Evolutionary conservation across 139 green algal genomes (phyloP), one percentile per base, ranked within the genome.

Genomic region (Micractinium sp.): DNA sequence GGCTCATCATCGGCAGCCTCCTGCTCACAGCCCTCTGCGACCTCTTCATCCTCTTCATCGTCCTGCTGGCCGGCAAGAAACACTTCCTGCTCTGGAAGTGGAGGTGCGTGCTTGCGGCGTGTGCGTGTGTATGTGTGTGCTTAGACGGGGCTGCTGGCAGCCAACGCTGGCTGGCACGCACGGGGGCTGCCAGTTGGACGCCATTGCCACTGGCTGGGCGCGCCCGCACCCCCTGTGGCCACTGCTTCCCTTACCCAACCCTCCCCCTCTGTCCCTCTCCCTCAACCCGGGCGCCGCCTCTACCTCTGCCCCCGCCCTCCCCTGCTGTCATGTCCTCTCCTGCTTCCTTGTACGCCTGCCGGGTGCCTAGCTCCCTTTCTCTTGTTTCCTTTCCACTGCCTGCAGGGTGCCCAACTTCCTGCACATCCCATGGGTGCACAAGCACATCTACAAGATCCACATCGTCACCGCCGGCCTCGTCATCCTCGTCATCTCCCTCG

Each of bases 1-100:
- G 82, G 82, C 82, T 87, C 1, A 74, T 87, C 82, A 87, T 87
- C 27, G 82, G 82, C 36, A 38, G 33, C 27, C 82, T 87, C 12
- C 61, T 87, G 35, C 36, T 87, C n/a, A 63, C 69, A 67, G 78
- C 41, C 78, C 23, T 80, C 29, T 87, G 83, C 38, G 83, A 87
- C 67, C 0, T 67, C 16, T 35, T 75, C 23, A 38, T 67, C 27
- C 18, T 80, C 9, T 87, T 81, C 71, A 79, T 66, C 35, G 83
- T 87, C 33, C 63, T 87, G 38, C 56, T 86, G 19, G 20, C 81
- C 56, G 31, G 3, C 81, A n/a, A 33, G 33, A 15, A 36, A 23
- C 66, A n/a, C 56, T 27, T 86, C 3, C 0, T 3, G 0, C 16
- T 86, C 0, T 75, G 15, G n/a, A 66, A 66, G 27, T 86, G 81